phyloP scores from a whole-genome alignment of 2,329 filamentous ascomycete genomes.

The Malbranchea cinnamomea region DNA sequence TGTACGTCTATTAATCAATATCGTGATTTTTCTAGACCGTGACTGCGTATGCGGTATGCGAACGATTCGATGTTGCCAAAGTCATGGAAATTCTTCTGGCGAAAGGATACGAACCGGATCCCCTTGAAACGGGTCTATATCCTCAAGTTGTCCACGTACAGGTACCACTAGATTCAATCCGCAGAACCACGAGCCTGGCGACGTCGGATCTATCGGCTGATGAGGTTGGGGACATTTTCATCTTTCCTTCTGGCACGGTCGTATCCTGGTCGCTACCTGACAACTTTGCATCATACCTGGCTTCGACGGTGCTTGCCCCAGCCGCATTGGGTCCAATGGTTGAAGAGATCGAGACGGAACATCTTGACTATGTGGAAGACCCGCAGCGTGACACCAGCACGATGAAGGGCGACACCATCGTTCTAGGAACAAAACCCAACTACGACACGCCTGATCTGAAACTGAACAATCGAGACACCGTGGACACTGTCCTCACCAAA shows the following conservation, averaged over 20 bases:
- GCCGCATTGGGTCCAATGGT: constrained; percentile 64
- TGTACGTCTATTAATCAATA: not conserved
- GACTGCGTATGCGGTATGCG: constrained; percentile 53
- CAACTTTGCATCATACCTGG: constrained; percentile 53
- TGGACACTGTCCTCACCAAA: constrained; percentile 65
- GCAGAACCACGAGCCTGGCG: constrained; percentile 27
- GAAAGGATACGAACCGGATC: constrained; percentile 48
- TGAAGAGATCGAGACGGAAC: constrained; percentile 64
- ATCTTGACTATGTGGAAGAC: constrained; percentile 76
- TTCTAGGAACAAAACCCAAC: constrained; percentile 58
- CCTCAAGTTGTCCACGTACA: constrained; percentile 51
- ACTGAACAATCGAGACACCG: constrained; percentile 19
- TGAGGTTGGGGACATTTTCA: constrained; percentile 69
- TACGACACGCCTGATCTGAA: constrained; percentile 10
- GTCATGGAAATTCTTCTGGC: constrained; percentile 42
- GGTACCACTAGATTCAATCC: constrained; percentile 32
- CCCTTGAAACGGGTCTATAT: constrained; percentile 44
- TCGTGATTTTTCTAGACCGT: constrained; percentile 28
- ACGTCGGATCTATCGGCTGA: constrained; percentile 25
- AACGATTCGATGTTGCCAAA: constrained; percentile 46
- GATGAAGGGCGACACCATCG: constrained; percentile 76
- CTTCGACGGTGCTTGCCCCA: constrained; percentile 55
- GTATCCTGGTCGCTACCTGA: constrained; percentile 82
- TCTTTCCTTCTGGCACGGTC: constrained; percentile 87
- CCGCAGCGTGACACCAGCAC: constrained; percentile 54